Evolutionary conservation across 306 rosid genomes (phyloP), one percentile per base, ranked within the genome.

Genomic region (Ziziphus jujuba): DNA sequence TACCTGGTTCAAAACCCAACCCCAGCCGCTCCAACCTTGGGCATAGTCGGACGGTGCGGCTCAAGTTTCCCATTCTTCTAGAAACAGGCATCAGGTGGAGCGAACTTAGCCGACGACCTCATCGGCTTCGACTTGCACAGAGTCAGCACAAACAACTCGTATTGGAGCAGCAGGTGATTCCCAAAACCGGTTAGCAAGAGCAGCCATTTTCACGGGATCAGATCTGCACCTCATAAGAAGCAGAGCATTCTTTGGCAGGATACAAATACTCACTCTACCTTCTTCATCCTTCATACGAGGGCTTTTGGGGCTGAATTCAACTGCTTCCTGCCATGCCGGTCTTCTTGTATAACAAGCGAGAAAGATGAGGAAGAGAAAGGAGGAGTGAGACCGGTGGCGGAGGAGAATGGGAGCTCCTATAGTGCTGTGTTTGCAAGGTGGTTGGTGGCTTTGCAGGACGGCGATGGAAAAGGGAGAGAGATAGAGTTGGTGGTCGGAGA

Each of bases 131-230:
- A 93, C 79, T 93, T 90, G 69, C 99, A 93, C 28, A 97, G 88
- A 13, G 84, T 90, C 16, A 93, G 91, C 60, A 81, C 91, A 31
- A 85, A 88, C 73, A 97, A 96, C 88, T 90, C 96, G 58, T 87
- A 88, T 79, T 5, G 62, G 74, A 16, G 55, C 72, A n/a, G 96
- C 72, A n/a, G 96, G 92, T 20, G 96, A 74, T 35, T 89, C 95
- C 90, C 87, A 90, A 48, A 93, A 87, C 5, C 90, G 61, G 38
- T 83, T 88, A 4, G 96, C 96, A 31, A 93, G 82, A 48, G 92
- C 97, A 3, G 97, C 99, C 99, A 90, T 85, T 77, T 87, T 93
- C 40, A 90, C 96, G 31, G 99, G 99, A 78, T 93, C 99, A 82
- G 99, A 93, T 83, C 99, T 88, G 22, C 99, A 90, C 75, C 99